A percentile compares a stretch with the other conserved stretches of the same genome.
Evolutionary conservation across 148 eudicot genomes (phyloP).

Genomic region (Oxyria digyna): DNA sequence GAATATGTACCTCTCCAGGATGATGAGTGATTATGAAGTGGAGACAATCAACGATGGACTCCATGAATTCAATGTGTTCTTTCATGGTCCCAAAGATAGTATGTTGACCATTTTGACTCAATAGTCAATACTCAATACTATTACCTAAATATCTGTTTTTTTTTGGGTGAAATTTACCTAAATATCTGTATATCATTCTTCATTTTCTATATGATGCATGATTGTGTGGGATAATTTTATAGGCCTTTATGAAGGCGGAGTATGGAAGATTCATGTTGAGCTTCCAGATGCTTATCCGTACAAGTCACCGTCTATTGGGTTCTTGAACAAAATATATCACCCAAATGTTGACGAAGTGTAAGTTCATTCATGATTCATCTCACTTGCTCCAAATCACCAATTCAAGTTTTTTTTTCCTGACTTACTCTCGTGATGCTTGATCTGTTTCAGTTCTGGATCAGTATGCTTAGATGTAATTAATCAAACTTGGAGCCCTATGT

Average conservation of each 20-base stretch:
- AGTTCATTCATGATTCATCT: slow-evolving; percentile 15
- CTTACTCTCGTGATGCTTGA: background rate
- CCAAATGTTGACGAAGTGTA: slow-evolving; percentile 78
- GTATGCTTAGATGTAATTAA: slow-evolving; percentile 80
- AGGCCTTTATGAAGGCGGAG: slow-evolving; percentile 84
- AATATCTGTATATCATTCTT: background rate
- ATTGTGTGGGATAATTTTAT: slow-evolving; percentile 7
- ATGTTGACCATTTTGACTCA: slow-evolving; percentile 12
- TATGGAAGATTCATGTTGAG: slow-evolving; percentile 74
- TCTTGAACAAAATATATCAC: slow-evolving; percentile 66
- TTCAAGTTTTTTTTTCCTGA: background rate
- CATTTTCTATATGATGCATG: background rate
- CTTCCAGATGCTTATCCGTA: slow-evolving; percentile 83
- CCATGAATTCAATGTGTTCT: slow-evolving; percentile 63
- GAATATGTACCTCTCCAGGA: slow-evolving; percentile 25
- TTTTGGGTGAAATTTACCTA: no score
- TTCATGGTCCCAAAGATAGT: slow-evolving; percentile 90
- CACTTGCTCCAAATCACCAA: no score
- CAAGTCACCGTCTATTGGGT: slow-evolving; percentile 64
- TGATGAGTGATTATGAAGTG: slow-evolving; percentile 81
- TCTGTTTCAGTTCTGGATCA: slow-evolving; percentile 56
- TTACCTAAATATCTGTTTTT: background rate
- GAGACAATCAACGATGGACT: slow-evolving; percentile 71
- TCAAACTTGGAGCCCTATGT: slow-evolving; percentile 91
- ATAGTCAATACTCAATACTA: no score